Evolutionary conservation across 768 basidiomycete species (phyloP), one percentile per base, ranked within the genome.

Genomic region (Calocera viscosa): DNA sequence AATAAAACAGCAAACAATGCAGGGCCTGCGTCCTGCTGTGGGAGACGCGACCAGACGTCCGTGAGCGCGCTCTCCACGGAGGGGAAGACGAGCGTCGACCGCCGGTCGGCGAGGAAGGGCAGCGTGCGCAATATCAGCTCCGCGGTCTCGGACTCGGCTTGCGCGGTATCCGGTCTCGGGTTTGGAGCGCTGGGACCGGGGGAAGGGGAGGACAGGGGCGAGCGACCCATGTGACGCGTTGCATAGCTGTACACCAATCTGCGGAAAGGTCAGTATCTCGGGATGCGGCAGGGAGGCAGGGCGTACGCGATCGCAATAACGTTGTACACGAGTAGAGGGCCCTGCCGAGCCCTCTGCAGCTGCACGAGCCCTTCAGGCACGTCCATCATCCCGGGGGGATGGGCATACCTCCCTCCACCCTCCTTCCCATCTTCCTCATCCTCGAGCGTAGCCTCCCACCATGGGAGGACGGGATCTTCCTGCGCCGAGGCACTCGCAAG

Each of bases 161-260:
- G 78, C 0, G 83, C 82, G 68, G 82, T 84, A 1, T 71, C 71
- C 66, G 75, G 74, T 66, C 86, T 85, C 11, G 79, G 70, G 64
- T 78, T 74, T 0, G 76, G 72, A 17, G 72, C 65, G 8, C 82
- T 69, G 16, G 77, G 3, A 19, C 24, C 24, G 7, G 43, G 7
- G 19, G 43, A 47, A 47, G 5, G 75, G 0, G 81, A 80, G 49
- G n/a, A n/a, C n/a, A 93, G 76, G 0, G 86, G 83, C 0, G 86
- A 86, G 19, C 79, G 74, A 16, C 82, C 81, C 26, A 91, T 76
- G 71, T 82, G 82, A 11, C 89, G 86, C 41, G 84, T 85, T 17
- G 78, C 76, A 70, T 85, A 90, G 1, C 83, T 79, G 72, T 92
- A 93, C 10, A 85, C 81, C 64, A 91, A 76, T 65, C 90, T 91